phyloP scores from a whole-genome alignment of 345 rosid genomes.

The Erucastrum elatum region DNA sequence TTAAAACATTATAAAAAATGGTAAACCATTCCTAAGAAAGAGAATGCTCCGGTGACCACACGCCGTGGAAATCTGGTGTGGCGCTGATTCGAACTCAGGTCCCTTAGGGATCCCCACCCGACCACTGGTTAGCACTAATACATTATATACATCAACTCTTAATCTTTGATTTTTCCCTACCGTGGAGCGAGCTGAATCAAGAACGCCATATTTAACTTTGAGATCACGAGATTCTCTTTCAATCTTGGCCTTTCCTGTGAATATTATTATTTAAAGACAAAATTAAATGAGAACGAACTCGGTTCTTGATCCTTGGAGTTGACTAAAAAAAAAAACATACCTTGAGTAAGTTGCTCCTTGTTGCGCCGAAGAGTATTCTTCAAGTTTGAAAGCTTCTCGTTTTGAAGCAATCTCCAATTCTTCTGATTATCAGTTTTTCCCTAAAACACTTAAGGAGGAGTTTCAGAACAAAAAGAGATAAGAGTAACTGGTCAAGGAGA shows the following conservation, averaged over 20 bases:
- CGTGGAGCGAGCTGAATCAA: slow-evolving; percentile 65
- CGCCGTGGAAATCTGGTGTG: no score
- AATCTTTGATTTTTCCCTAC: slow-evolving; percentile 38
- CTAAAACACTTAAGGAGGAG: slow-evolving; percentile 33
- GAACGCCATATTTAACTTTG: slow-evolving; percentile 56
- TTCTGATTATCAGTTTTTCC: slow-evolving; percentile 74
- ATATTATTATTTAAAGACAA: neutral
- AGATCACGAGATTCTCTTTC: slow-evolving; percentile 57
- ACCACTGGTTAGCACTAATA: no score
- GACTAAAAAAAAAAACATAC: slow-evolving; percentile 35
- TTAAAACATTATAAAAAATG: no score
- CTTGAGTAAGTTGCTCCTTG: slow-evolving; percentile 62
- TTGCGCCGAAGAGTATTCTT: slow-evolving; percentile 59
- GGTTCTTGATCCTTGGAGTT: neutral
- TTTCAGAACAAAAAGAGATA: neutral
- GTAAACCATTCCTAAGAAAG: no score
- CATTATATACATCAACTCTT: neutral
- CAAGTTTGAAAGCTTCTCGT: slow-evolving; percentile 66
- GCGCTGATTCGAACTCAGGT: no score
- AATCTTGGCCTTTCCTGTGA: slow-evolving; percentile 65
- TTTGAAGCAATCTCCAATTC: slow-evolving; percentile 67
- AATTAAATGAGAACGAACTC: neutral
- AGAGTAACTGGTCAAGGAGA: neutral
- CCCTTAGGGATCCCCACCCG: no score
- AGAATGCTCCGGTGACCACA: no score